Base-by-base conservation (phyloP, 768 basidiomycete species). In the Trametes sanguinea region DNA sequence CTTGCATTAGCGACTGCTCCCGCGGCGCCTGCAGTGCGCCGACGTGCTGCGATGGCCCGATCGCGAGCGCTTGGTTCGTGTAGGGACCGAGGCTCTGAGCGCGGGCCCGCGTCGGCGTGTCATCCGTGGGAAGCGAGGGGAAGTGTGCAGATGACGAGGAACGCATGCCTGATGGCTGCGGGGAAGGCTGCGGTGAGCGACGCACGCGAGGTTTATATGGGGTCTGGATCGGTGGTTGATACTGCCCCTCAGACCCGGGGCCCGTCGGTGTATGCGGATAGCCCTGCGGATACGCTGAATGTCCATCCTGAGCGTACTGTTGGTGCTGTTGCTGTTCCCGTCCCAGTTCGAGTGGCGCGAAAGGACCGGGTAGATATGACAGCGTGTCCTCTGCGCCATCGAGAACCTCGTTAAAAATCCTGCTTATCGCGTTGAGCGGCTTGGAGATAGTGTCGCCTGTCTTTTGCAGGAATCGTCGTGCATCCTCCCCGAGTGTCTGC, bases 371-470 rank as follows among this genome's bases (percentile, higher is more conserved):
- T 4, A 88, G 78, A 69, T 84, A 85, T 1, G 83, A 75, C 51
- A 89, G 75, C 65, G 85, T 85, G 64, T 84, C 86, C 63, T 88
- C 87, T 0, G 83, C 84, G 39, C 83, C 82, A 67, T 93, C 90
- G 10, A 94, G 76, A 0, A 92, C 93, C 47, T 91, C 91, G 62
- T 84, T 90, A 72, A 96, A 88, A 63, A 97, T 94, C 54, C 90
- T 85, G 16, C 93, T 84, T 53, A 97, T 89, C 1, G 94, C 92
- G 65, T 79, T 91, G n/a, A 97, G 81, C 3, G 94, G 94, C 72
- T 94, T 94, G 7, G 90, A 94, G 59, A 96, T 89, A 0, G 86
- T 90, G 71, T 94, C 92, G 7, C 94, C 93, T 0, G 95, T 96
- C 72, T 90, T 90, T 74, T 94, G 94, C 46, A 96, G 80, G 33